A percentile compares a stretch with the other conserved stretches of the same genome.
phyloP scores from a whole-genome alignment of 495 filamentous ascomycete genomes.

The Ramalina intermedia region DNA sequence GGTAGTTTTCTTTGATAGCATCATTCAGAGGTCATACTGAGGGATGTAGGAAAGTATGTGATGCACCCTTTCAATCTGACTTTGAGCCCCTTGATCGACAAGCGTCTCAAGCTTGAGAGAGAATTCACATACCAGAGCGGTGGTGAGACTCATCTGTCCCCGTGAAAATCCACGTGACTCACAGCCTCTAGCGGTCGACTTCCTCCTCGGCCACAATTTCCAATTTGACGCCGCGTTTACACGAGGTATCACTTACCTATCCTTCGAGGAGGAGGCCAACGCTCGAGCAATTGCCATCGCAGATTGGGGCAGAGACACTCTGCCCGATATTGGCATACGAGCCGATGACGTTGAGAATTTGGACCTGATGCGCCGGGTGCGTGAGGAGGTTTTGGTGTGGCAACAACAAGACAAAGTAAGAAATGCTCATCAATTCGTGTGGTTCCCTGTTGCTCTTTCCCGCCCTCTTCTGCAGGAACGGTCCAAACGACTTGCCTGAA shows the following conservation, averaged over 20 bases:
- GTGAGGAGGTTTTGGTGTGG: constrained; percentile 38
- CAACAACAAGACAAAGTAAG: constrained; percentile 6
- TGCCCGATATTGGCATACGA: constrained; percentile 37
- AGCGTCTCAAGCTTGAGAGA: constrained; percentile 38
- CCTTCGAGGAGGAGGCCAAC: constrained; percentile 42
- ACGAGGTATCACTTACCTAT: constrained; percentile 55
- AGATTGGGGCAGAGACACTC: constrained; percentile 22
- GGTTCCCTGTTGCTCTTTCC: neutral
- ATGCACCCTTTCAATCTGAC: constrained; percentile 56
- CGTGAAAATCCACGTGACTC: neutral
- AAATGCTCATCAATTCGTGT: neutral
- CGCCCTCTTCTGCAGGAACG: neutral
- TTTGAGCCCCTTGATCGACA: constrained; percentile 39
- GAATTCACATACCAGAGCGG: constrained; percentile 38
- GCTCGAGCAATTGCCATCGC: constrained; percentile 24
- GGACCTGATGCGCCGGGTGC: constrained; percentile 38
- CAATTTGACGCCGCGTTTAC: constrained; percentile 41
- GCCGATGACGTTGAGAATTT: constrained; percentile 38
- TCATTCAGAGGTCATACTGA: constrained; percentile 7
- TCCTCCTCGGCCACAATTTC: constrained; percentile 49
- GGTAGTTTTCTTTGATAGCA: constrained; percentile 18
- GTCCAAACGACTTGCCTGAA: no score
- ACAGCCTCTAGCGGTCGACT: constrained; percentile 37
- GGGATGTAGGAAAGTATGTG: constrained; percentile 34
- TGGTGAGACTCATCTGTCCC: constrained; percentile 19